phyloP scores from a whole-genome alignment of 352 stramenopile genomes.

The Pythium dissotocum region DNA sequence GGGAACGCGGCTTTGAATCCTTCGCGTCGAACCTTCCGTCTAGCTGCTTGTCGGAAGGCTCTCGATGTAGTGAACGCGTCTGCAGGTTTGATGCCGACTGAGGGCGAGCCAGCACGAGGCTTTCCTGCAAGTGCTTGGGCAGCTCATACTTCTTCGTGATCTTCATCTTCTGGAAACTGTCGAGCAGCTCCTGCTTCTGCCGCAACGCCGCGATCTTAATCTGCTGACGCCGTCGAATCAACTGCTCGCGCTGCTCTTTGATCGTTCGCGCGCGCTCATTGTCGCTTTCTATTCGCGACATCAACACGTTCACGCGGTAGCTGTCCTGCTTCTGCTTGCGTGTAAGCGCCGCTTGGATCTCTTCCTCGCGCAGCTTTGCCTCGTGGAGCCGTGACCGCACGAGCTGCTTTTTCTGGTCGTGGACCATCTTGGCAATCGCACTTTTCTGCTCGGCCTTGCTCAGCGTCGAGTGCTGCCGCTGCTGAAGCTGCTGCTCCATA shows the following conservation, averaged over 20 bases:
- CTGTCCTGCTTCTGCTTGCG: conserved; percentile 66
- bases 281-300: conserved; percentile 66
- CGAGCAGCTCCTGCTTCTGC: conserved; percentile 74
- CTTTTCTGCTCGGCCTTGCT: conserved; percentile 60
- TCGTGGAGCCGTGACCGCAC: conserved; percentile 59
- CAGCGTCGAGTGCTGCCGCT: conserved; percentile 45
- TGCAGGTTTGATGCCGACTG: conserved; percentile 40
- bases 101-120: conserved; percentile 29
- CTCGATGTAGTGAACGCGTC: conserved; percentile 39
- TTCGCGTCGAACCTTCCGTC: neutral
- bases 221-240: conserved; percentile 62
- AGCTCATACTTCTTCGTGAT: conserved; percentile 77
- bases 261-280: conserved; percentile 53
- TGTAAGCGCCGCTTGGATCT: conserved; percentile 60
- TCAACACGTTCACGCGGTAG: conserved; percentile 56
- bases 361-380: conserved; percentile 76
- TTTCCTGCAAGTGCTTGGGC: conserved; percentile 47
- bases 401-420: conserved; percentile 51
- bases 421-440: conserved; percentile 45
- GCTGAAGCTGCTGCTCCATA: conserved; percentile 56
- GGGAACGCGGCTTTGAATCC: neutral
- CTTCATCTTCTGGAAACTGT: conserved; percentile 85
- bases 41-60: conserved; percentile 9
- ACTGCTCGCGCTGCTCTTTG: conserved; percentile 52
- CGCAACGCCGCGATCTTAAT: conserved; percentile 60